These are phyloP conservation scores for Ephemerocybe angulata DNA, from an alignment of 768 basidiomycete species.

Conservation along the genomic window DNA sequence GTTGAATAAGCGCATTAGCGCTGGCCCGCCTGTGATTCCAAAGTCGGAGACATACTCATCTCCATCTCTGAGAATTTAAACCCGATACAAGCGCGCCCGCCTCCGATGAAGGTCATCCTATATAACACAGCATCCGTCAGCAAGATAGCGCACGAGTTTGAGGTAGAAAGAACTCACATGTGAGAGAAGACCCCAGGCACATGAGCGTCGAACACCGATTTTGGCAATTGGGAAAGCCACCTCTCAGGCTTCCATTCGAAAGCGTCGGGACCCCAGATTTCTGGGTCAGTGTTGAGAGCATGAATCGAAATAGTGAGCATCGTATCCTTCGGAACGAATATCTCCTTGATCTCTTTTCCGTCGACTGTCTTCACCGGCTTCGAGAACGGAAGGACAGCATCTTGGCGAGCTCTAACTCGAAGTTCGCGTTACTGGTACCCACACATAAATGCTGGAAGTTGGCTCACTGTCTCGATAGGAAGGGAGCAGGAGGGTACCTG, in stretches of 20 bases:
- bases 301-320: slow-evolving; percentile 10
- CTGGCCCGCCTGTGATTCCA: neutral
- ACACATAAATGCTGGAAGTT: too few species aligned
- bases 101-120: slow-evolving; percentile 43
- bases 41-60: slow-evolving; percentile 2
- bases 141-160: slow-evolving; percentile 32
- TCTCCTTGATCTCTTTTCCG: slow-evolving; percentile 13
- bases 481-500: slow-evolving; percentile 20
- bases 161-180: slow-evolving; percentile 30
- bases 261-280: slow-evolving; percentile 28
- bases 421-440: slow-evolving; percentile 18
- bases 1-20: neutral
- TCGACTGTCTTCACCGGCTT: slow-evolving; percentile 1
- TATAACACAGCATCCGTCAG: slow-evolving; percentile 35
- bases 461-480: neutral
- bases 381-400: slow-evolving; percentile 12
- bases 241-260: slow-evolving; percentile 45
- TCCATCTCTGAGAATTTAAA: slow-evolving; percentile 9
- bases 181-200: slow-evolving; percentile 37
- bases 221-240: slow-evolving; percentile 36
- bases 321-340: slow-evolving; percentile 27
- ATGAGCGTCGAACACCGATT: slow-evolving; percentile 24
- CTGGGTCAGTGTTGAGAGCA: slow-evolving; percentile 1
- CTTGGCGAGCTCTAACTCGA: slow-evolving; percentile 26
- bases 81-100: slow-evolving; percentile 36